A percentile compares a stretch with the other conserved stretches of the same genome.
These are phyloP conservation scores for Ganoderma resinaceum DNA, from an alignment of 1,284 basidiomycete species.

Conservation along the genomic window DNA sequence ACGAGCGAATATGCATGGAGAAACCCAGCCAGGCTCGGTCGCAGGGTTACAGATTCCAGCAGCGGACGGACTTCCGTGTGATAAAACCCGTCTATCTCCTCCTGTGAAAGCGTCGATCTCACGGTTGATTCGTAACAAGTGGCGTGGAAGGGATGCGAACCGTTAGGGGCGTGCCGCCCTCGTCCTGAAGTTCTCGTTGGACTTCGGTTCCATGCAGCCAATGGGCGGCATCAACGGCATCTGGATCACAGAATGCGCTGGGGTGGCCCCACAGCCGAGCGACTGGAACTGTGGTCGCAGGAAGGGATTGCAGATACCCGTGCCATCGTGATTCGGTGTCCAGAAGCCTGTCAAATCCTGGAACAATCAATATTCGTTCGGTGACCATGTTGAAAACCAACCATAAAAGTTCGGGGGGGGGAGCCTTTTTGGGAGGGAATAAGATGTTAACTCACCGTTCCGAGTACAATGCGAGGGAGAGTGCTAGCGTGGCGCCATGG, in stretches of 20 bases:
- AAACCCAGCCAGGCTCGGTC: constrained; percentile 51
- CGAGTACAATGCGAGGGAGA: constrained; percentile 66
- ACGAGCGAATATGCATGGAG: constrained; percentile 81
- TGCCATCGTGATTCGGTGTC: constrained; percentile 63
- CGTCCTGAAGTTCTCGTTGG: constrained; percentile 31
- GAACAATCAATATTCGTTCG: constrained; percentile 5
- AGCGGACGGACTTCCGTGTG: constrained; percentile 44
- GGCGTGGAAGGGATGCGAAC: background rate
- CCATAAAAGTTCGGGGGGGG: background rate
- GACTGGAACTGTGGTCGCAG: constrained; percentile 57
- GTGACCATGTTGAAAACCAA: background rate
- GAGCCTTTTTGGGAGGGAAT: background rate
- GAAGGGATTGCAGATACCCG: constrained; percentile 74
- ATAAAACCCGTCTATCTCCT: constrained; percentile 59
- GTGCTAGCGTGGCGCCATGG: constrained; percentile 61
- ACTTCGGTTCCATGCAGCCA: constrained; percentile 39
- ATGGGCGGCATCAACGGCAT: constrained; percentile 41
- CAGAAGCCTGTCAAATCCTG: constrained; percentile 45
- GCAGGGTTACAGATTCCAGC: constrained; percentile 31
- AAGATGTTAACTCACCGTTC: constrained; percentile 61
- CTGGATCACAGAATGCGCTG: constrained; percentile 31
- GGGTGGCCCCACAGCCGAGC: constrained; percentile 67
- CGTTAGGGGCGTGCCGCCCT: constrained; percentile 31
- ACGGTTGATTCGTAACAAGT: constrained; percentile 7
- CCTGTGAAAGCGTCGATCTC: constrained; percentile 38